Percentiles rank a stretch among this genome's conserved stretches.
phyloP scores from a whole-genome alignment of 345 rosid species.

The Limnanthes douglasii region DNA sequence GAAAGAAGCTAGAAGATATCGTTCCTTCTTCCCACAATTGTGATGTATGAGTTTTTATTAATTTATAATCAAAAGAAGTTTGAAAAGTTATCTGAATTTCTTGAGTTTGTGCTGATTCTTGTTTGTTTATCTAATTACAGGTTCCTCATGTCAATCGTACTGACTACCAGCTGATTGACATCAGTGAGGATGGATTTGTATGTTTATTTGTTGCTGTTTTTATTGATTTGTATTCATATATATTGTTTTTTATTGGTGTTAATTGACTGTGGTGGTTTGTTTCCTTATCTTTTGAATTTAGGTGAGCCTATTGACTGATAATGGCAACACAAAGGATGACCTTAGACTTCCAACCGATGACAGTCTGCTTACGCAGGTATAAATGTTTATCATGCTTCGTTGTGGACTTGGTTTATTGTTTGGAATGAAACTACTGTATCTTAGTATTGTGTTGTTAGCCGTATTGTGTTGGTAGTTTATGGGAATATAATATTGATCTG shows the following conservation, averaged over 20 bases:
- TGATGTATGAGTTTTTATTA: slow-evolving; percentile 23
- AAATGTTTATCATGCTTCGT: no score
- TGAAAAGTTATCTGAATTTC: neutral
- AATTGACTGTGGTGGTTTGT: slow-evolving; percentile 1
- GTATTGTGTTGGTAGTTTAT: no score
- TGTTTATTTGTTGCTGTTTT: slow-evolving; percentile 4
- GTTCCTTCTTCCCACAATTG: slow-evolving; percentile 70
- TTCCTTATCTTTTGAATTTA: neutral
- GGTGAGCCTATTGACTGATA: slow-evolving; percentile 66
- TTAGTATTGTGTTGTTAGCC: no score
- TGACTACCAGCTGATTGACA: slow-evolving; percentile 64
- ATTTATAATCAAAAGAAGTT: neutral
- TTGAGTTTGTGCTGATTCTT: slow-evolving; percentile 1
- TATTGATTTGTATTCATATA: neutral
- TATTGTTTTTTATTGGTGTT: neutral
- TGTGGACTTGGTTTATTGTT: no score
- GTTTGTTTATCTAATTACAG: slow-evolving; percentile 15
- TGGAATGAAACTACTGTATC: no score
- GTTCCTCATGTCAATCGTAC: slow-evolving; percentile 60
- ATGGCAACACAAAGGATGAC: slow-evolving; percentile 60
- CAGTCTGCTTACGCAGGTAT: slow-evolving; percentile 42
- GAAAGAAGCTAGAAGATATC: slow-evolving; percentile 63
- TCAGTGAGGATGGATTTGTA: slow-evolving; percentile 79
- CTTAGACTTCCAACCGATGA: slow-evolving; percentile 70
- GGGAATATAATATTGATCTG: no score